Base-by-base conservation (phyloP, 306 rosid genomes). In the Prinsepia uniflora region DNA sequence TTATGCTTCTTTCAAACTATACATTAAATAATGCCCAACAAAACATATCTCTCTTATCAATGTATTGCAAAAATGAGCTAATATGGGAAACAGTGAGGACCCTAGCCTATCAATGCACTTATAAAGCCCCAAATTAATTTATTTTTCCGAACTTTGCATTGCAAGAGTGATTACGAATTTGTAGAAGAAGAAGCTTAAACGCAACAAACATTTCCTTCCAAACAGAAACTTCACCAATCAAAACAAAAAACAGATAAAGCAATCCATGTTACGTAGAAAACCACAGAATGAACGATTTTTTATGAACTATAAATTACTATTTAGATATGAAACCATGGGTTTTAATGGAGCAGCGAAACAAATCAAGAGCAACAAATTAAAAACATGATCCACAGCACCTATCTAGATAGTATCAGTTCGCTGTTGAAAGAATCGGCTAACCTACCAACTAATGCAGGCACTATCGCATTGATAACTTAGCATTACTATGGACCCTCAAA, bases 1-100 rank as follows among this genome's bases (percentile, higher is more conserved):
- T 14, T 34, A 30, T 46, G 9, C 45, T 68, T 45, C 13, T 47
- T 49, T 68, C 83, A 53, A 67, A 72, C 60, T 53, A 53, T 42
- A 15, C 67, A 5, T 54, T 11, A 5, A 6, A 22, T 48, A 53
- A 54, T 54, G 20, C 17, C 54, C 10, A 7, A 42, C 2, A 5
- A 40, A 8, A 48, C 40, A 13, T 10, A 9, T 49, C 4, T 30
- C 6, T 5, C 1, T 8, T 43, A 39, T 49, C 60, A 5, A 18
- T 12, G 75, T 49, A 48, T n/a, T 47, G 40, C 39, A 60, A 18
- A 52, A 46, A 19, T 55, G 22, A 19, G 63, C 41, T 18, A 36
- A 60, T 42, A 6, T 19, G 6, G 24, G 14, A 50, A 50, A 13
- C 5, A 8, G 4, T 30, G 36, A 65, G 12, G 48, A 8, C 18